Percentiles rank a stretch among this genome's conserved stretches.
phyloP scores from a whole-genome alignment of 2,329 filamentous ascomycete genomes.

The Reticulascus tulasneorum region DNA sequence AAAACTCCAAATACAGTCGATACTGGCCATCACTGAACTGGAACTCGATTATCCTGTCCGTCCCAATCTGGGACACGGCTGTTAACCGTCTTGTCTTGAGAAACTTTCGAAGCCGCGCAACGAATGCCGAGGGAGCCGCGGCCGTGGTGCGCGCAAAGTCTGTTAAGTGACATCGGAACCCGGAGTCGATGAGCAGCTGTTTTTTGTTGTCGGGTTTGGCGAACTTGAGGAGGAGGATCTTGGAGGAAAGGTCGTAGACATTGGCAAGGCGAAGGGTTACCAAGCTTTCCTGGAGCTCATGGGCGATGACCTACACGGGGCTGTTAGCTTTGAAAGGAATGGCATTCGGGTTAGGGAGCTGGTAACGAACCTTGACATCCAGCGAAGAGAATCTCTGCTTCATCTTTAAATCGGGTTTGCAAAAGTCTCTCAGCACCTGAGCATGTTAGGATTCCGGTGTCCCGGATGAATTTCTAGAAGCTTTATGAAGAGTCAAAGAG shows the following conservation, averaged over 20 bases:
- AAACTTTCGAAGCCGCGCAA: conserved; percentile 78
- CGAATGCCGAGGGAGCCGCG: conserved; percentile 78
- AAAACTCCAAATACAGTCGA: conserved; percentile 88
- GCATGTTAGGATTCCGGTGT: too few relatives aligned
- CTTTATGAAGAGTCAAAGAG: conserved; percentile 3
- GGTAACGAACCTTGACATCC: conserved; percentile 60
- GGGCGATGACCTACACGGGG: conserved; percentile 72
- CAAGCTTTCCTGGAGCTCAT: conserved; percentile 79
- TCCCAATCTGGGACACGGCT: conserved; percentile 78
- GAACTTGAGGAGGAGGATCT: conserved; percentile 94
- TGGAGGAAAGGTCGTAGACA: conserved; percentile 92
- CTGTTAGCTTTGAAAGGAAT: conserved; percentile 8
- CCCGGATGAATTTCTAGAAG: too few relatives aligned
- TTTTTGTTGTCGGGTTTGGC: conserved; percentile 84
- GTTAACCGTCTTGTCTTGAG: conserved; percentile 85
- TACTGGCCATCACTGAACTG: conserved; percentile 90
- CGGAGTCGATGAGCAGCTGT: conserved; percentile 88
- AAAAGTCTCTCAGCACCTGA: too few relatives aligned
- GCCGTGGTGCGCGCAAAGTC: conserved; percentile 85
- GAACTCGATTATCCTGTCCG: conserved; percentile 88
- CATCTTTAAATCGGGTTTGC: too few relatives aligned
- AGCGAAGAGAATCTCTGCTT: conserved; percentile 79
- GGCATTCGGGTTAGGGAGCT: conserved; percentile 2
- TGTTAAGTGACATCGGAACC: conserved; percentile 93
- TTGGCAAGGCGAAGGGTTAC: conserved; percentile 81